These are phyloP conservation scores for Fusarium sp. DNA, from an alignment of 2,329 filamentous ascomycete genomes.

Conservation along the genomic window DNA sequence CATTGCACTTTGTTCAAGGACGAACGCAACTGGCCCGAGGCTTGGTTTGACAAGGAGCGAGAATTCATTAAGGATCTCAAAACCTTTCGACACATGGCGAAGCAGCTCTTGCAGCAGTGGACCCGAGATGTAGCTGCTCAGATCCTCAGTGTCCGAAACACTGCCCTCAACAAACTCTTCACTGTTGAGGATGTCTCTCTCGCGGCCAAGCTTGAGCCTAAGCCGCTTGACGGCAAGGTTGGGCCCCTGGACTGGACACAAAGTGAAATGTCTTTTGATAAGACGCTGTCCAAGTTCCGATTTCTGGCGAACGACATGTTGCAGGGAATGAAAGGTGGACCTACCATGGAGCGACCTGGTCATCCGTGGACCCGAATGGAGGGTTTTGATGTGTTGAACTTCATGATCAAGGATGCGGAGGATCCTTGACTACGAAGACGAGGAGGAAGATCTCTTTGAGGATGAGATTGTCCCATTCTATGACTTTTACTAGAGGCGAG, in stretches of 20 bases:
- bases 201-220: not conserved
- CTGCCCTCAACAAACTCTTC: not conserved
- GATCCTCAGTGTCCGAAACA: not conserved
- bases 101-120: not conserved
- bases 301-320: not conserved
- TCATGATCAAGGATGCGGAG: not conserved
- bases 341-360: not conserved
- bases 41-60: not conserved
- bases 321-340: not conserved
- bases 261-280: not conserved
- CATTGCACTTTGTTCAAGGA: not conserved
- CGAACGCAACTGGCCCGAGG: accelerated
- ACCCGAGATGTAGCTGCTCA: not conserved
- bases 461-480: not conserved
- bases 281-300: not conserved
- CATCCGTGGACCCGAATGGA: not conserved
- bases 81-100: not conserved
- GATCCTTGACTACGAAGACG: accelerated
- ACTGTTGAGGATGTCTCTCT: not conserved
- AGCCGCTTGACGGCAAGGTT: not conserved
- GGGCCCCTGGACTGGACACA: not conserved
- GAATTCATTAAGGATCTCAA: not conserved
- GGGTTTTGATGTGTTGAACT: not conserved
- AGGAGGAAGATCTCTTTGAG: accelerated
- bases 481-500: not conserved